Base-by-base conservation (phyloP, 1,139 yeast species). In the Yamadazyma dushanensis region DNA sequence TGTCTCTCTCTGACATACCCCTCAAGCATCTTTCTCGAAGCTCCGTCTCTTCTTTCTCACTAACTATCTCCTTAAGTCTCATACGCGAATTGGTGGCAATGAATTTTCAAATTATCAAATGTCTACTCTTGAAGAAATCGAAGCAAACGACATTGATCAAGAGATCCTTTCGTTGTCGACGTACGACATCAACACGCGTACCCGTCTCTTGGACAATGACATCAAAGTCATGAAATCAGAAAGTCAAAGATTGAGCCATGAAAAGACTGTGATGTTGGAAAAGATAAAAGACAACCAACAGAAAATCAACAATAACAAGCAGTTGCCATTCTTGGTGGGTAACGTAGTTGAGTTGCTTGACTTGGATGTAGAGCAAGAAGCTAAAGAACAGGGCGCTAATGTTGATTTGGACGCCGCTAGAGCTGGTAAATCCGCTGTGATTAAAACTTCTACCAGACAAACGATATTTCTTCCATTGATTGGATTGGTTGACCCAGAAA, bases 401-500 rank as follows among this genome's bases (percentile, higher is more conserved):
- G 86, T 89, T 34, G 97, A 94, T 60, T 71, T 87, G 48, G 97
- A 94, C 55, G 89, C 97, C 36, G 78, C 95, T 9, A 79, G 96
- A 47, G 77, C 80, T 29, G 98, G 98, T n/a, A 89, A 92, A 62
- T 88, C 96, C 9, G 99, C 99, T 1, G 98, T 94, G 20, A 87
- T 94, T 48, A 92, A 94, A 66, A 94, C 99, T 0, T 87, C 96
- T 1, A 92, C 98, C 3, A 78, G 99, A 56, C 99, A 94, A 59
- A 94, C 99, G 7, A 95, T 94, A 30, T 94, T 92, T 53, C 70
- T 94, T 54, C 99, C 99, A 28, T 76, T 94, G 65, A 87, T 92
- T 46, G 99, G 99, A 15, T 70, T 94, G 41, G 98, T 94, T 17
- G 97, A 90, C 50, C 89, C 96, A 2, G 80, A 80, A 33, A 76